Conservation (phyloP, 2,329 filamentous ascomycete species). For the Colletotrichum sp. region DNA sequence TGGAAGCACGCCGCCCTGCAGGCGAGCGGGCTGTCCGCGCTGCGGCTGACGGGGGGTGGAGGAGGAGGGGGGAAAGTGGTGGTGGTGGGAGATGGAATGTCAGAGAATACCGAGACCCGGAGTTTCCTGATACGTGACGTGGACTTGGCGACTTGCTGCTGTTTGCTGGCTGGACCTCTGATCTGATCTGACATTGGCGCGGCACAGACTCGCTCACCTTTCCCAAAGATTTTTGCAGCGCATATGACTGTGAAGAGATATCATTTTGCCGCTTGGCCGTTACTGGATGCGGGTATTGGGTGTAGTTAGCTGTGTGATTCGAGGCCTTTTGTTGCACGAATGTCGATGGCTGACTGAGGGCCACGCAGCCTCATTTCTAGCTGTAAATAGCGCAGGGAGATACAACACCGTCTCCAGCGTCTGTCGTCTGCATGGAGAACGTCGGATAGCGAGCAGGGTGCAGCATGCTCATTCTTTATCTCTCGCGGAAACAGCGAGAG, state of each 20-base stretch:
- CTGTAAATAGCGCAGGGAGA: not conserved
- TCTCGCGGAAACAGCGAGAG: not conserved
- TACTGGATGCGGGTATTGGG: not conserved
- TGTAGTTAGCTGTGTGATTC: not conserved
- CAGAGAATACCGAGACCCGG: constrained; percentile 6
- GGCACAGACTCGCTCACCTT: not conserved
- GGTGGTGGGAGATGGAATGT: constrained; percentile 1
- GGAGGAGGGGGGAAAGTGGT: not conserved
- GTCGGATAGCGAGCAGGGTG: not conserved
- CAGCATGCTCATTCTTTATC: not conserved
- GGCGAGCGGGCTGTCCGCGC: not conserved
- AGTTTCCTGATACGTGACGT: constrained; percentile 17
- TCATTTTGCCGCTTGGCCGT: not conserved
- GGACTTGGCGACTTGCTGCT: not conserved
- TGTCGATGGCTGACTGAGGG: not conserved
- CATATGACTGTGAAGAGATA: not conserved
- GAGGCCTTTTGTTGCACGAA: not conserved
- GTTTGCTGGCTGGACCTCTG: not conserved
- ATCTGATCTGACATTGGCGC: constrained; percentile 15
- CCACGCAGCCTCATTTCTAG: not conserved
- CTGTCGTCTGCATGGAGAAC: not conserved
- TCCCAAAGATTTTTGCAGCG: not conserved
- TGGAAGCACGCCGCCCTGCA: not conserved
- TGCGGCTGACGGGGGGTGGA: not conserved
- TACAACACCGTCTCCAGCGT: not conserved